A percentile compares a stretch with the other conserved stretches of the same genome.
Evolutionary conservation across 1,139 yeast species (phyloP).

Genomic region (Saccharomycopsis hybrid): DNA sequence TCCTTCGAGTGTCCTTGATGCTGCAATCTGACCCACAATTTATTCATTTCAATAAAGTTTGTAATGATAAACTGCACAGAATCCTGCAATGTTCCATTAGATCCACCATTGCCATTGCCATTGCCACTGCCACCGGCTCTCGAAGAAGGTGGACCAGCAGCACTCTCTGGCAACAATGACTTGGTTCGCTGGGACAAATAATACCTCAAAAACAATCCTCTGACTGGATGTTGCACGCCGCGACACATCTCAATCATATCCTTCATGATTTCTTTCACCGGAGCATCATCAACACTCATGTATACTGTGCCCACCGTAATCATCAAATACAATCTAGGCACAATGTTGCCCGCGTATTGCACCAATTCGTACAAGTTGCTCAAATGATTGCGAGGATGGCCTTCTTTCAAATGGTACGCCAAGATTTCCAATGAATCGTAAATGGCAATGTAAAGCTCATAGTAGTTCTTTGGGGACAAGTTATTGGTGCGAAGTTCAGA

Average conservation of each 20-base stretch:
- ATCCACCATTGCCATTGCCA: conserved; percentile 15
- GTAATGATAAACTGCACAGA: conserved; percentile 69
- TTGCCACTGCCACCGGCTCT: conserved; percentile 9
- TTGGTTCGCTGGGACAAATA: conserved; percentile 82
- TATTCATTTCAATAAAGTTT: conserved; percentile 95
- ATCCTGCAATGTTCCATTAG: conserved; percentile 34
- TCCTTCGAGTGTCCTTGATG: conserved; percentile 93
- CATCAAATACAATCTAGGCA: conserved; percentile 91
- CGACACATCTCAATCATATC: conserved; percentile 98
- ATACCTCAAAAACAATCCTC: conserved; percentile 85
- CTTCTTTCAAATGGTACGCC: conserved; percentile 56
- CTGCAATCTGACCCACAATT: conserved; percentile 92
- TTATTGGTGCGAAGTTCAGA: conserved; percentile 74
- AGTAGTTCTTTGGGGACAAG: conserved; percentile 85
- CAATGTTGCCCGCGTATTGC: conserved; percentile 89
- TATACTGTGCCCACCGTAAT: conserved; percentile 90
- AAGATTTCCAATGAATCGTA: conserved; percentile 77
- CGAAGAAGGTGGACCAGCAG: not conserved
- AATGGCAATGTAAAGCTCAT: conserved; percentile 79
- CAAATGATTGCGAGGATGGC: conserved; percentile 68
- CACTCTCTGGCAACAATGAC: conserved; percentile 47
- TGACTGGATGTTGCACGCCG: conserved; percentile 94
- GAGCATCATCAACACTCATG: conserved; percentile 72
- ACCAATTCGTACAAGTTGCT: conserved; percentile 92
- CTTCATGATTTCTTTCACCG: conserved; percentile 79